Evolutionary conservation across 805 yeast species (phyloP).

Genomic region (Candida chauliodis): DNA sequence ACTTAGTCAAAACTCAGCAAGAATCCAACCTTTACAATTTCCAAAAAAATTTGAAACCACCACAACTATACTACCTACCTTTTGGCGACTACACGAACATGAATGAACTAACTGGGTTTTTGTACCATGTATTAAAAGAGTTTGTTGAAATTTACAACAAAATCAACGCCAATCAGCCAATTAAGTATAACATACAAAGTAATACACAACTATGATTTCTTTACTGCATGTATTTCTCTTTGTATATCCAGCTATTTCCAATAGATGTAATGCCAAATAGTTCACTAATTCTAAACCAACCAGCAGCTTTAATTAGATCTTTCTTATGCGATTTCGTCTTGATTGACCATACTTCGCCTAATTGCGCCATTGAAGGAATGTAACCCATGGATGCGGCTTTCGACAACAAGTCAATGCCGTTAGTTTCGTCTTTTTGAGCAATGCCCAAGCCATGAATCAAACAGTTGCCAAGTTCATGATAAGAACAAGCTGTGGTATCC

Average conservation of each 20-base stretch:
- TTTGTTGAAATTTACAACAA: conserved; percentile 23
- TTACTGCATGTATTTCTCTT: conserved; percentile 49
- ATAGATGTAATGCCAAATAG: conserved; percentile 55
- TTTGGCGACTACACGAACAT: conserved; percentile 34
- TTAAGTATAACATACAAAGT: conserved; percentile 13
- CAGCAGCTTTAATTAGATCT: conserved; percentile 60
- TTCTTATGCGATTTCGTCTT: conserved; percentile 54
- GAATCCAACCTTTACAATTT: conserved; percentile 10
- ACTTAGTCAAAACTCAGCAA: conserved; percentile 11
- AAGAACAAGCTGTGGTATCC: conserved; percentile 47
- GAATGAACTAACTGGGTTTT: conserved; percentile 28
- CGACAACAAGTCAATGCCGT: conserved; percentile 58
- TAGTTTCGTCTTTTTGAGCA: conserved; percentile 45
- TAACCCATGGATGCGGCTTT: conserved; percentile 67
- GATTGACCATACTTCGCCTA: conserved; percentile 66
- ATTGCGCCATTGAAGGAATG: conserved; percentile 62
- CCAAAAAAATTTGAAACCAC: conserved; percentile 18
- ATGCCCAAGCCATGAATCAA: conserved; percentile 56
- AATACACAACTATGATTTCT: conserved; percentile 6
- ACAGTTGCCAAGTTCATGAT: conserved; percentile 60
- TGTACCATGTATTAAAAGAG: conserved; percentile 28
- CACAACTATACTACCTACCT: conserved; percentile 31
- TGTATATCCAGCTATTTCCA: conserved; percentile 75
- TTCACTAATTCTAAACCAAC: conserved; percentile 67
- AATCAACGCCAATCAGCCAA: conserved; percentile 8